Conservation (phyloP, 352 stramenopile species). For the Pythium aquatile region DNA sequence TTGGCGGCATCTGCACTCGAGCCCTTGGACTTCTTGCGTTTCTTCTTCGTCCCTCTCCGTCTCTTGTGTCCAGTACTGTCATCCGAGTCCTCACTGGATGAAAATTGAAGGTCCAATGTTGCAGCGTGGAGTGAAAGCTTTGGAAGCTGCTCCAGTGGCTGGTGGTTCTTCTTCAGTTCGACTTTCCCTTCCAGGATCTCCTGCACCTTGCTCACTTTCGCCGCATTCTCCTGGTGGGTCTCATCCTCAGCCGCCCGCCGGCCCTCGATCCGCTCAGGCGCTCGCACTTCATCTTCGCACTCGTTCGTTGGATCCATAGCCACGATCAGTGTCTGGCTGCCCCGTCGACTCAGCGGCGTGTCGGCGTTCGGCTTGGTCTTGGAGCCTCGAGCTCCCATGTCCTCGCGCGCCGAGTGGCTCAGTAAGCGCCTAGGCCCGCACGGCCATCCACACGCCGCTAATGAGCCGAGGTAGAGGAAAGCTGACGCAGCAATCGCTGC, state of each 20-base stretch:
- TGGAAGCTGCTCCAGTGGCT: constrained; percentile 14
- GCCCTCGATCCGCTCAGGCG: background rate
- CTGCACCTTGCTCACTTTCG: constrained; percentile 27
- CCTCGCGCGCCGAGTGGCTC: background rate
- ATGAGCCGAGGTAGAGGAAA: background rate
- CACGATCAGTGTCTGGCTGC: constrained; percentile 32
- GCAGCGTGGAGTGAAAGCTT: background rate
- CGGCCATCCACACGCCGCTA: constrained; percentile 10
- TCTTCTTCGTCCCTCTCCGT: constrained; percentile 42
- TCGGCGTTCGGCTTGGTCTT: constrained; percentile 41
- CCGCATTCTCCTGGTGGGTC: background rate
- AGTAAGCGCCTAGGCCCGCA: constrained; percentile 1
- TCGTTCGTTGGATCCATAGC: constrained; percentile 15
- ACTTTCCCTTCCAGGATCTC: constrained; percentile 23
- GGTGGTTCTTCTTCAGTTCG: constrained; percentile 18
- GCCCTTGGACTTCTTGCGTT: constrained; percentile 35
- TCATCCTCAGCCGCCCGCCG: background rate
- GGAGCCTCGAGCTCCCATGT: constrained; percentile 56
- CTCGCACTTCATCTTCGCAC: constrained; percentile 25
- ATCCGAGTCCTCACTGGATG: constrained; percentile 36
- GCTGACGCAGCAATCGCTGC: background rate
- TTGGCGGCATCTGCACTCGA: constrained; percentile 21
- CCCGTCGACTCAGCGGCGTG: background rate
- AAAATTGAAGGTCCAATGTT: constrained; percentile 27
- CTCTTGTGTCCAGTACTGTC: constrained; percentile 28